Evolutionary conservation across 768 basidiomycete species (phyloP).

Genomic region (Boletus subparvulus): DNA sequence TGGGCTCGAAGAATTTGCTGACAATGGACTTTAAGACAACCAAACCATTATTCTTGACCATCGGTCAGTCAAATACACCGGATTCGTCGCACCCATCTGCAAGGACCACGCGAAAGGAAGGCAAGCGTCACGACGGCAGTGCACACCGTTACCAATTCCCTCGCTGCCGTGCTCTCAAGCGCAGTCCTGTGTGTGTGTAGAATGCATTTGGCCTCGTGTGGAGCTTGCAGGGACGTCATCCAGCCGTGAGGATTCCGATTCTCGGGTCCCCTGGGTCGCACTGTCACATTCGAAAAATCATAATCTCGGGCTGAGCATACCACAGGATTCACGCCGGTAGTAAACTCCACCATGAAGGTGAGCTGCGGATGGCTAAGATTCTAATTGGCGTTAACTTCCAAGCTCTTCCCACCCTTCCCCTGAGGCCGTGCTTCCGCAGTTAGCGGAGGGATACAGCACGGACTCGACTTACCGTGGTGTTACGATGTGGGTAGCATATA

Average conservation of each 20-base stretch:
- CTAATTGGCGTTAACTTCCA: background rate
- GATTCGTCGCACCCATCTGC: no score
- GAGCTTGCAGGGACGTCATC: background rate
- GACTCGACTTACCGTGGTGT: background rate
- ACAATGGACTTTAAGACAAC: no score
- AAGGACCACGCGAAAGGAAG: background rate
- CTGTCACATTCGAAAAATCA: no score
- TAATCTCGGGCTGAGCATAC: no score
- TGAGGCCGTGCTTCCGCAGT: constrained; percentile 3
- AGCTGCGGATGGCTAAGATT: background rate
- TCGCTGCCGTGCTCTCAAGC: background rate
- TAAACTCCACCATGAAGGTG: background rate
- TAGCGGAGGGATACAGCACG: background rate
- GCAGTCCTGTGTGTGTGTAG: background rate
- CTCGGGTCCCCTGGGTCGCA: no score
- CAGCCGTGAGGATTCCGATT: background rate
- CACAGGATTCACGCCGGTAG: background rate
- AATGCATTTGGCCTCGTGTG: background rate
- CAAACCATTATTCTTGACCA: no score
- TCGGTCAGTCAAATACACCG: no score
- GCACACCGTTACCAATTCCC: no score
- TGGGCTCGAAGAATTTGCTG: no score
- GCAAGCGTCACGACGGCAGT: no score
- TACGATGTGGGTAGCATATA: background rate
- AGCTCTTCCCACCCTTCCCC: background rate